Evolutionary conservation across 495 filamentous ascomycete genomes (phyloP).

Genomic region (Neurospora discreta): DNA sequence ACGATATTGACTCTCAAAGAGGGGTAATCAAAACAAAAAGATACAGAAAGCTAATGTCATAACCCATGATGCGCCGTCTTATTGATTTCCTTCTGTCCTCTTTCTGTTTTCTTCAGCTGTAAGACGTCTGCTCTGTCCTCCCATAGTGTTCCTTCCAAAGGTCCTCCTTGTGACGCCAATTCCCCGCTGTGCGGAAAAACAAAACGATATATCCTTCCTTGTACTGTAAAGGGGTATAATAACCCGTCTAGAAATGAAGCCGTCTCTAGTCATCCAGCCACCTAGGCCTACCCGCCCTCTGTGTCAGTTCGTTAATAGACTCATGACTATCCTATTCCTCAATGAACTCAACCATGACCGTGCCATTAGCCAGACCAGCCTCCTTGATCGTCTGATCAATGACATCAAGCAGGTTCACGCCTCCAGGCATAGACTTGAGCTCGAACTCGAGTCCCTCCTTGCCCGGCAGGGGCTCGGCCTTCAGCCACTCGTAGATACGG

Average conservation of each 20-base stretch:
- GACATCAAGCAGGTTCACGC: conserved; percentile 66
- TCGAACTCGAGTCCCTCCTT: conserved; percentile 74
- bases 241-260: neutral
- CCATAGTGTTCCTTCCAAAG: neutral
- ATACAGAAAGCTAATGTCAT: neutral
- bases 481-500: conserved; percentile 92
- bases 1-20: neutral
- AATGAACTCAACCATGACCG: conserved; percentile 83
- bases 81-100: neutral
- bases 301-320: neutral
- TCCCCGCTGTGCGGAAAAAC: neutral
- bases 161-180: neutral
- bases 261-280: neutral
- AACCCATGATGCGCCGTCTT: neutral
- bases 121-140: neutral
- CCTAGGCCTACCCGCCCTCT: neutral
- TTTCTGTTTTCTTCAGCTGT: neutral
- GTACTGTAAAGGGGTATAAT: neutral
- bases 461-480: conserved; percentile 65
- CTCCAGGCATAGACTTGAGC: conserved; percentile 57
- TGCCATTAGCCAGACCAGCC: conserved; percentile 80
- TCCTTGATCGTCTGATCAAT: conserved; percentile 64
- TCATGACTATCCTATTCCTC: conserved; percentile 36
- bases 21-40: neutral
- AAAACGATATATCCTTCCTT: neutral